Evolutionary conservation across 306 rosid species (phyloP), one percentile per base, ranked within the genome.

Genomic region (Corylus avellana): DNA sequence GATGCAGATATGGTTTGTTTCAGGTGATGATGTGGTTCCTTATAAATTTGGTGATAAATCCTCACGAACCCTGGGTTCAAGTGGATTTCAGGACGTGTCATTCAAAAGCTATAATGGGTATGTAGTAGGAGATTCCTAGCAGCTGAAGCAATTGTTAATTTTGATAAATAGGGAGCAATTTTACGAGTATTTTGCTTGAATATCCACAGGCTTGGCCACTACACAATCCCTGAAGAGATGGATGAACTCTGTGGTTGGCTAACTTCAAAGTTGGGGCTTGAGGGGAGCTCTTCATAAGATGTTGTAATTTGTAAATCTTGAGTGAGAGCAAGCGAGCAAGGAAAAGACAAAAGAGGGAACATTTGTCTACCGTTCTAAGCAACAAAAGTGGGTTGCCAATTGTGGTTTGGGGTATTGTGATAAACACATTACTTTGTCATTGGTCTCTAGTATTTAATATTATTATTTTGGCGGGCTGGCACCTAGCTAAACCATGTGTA

Each of bases 21-120:
- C 92, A 96, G 98, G 81, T 72, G 99, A 96, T 77, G 90, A 90
- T 16, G 98, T 93, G 55, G 98, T 93, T 85, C 82, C 70, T 2
- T 90, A 73, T 62, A 91, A 93, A 82, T 91, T 91, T 50, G 99
- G 99, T n/a, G 99, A 93, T 84, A 91, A 89, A 85, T 96, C 99
- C 27, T 88, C 96, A 0, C 75, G 1, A 72, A 79, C 88, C 49
- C 83, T 96, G 70, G 59, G 11, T 66, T 87, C 97, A 55, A 74
- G 76, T 76, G 96, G 94, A 77, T 96, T 90, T 87, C 87, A 84
- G 81, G 94, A 91, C 29, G 94, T 89, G 75, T 79, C 90, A 58
- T 91, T 95, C 81, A 96, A 93, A 93, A 70, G 91, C 53, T 96
- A 96, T 64, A 79, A 72, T 20, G 87, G 92, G 99, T 96, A 91